These are phyloP conservation scores for Zhuliangozyma blackwelliae DNA, from an alignment of 1,139 yeast genomes.

Conservation along the genomic window DNA sequence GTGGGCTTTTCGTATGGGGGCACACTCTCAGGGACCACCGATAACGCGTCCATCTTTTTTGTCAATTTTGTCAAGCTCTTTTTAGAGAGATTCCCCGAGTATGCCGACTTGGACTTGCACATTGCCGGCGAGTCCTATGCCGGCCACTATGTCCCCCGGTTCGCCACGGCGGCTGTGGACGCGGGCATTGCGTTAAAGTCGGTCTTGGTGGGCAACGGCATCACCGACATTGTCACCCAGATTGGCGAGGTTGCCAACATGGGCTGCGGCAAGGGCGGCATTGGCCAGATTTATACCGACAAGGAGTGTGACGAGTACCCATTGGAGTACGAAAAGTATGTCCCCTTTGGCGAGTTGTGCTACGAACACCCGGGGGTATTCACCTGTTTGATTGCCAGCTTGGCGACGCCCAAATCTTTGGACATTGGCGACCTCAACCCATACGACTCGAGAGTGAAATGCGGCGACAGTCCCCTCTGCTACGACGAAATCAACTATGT, in stretches of 20 bases:
- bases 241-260: conserved; percentile 79
- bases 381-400: conserved; percentile 85
- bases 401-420: conserved; percentile 31
- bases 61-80: conserved; percentile 81
- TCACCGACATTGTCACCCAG: conserved; percentile 83
- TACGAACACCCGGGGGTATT: conserved; percentile 70
- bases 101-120: conserved; percentile 63
- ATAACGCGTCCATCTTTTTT: conserved; percentile 85
- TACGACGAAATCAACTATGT: conserved; percentile 38
- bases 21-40: conserved; percentile 54
- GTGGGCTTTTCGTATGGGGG: conserved; percentile 68
- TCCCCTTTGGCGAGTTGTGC: conserved; percentile 74
- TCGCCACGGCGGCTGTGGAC: conserved; percentile 66
- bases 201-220: conserved; percentile 85
- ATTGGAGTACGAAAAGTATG: conserved; percentile 64
- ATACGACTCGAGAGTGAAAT: conserved; percentile 81
- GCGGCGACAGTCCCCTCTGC: conserved; percentile 71
- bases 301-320: conserved; percentile 5
- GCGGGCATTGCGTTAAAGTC: conserved; percentile 46
- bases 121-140: conserved; percentile 95
- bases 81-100: conserved; percentile 81
- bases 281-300: conserved; percentile 20
- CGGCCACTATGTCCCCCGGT: conserved; percentile 88
- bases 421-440: conserved; percentile 66
- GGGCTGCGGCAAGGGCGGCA: conserved; percentile 86